Base-by-base conservation (phyloP, 1,284 basidiomycete genomes). In the Tilletia walkeri region DNA sequence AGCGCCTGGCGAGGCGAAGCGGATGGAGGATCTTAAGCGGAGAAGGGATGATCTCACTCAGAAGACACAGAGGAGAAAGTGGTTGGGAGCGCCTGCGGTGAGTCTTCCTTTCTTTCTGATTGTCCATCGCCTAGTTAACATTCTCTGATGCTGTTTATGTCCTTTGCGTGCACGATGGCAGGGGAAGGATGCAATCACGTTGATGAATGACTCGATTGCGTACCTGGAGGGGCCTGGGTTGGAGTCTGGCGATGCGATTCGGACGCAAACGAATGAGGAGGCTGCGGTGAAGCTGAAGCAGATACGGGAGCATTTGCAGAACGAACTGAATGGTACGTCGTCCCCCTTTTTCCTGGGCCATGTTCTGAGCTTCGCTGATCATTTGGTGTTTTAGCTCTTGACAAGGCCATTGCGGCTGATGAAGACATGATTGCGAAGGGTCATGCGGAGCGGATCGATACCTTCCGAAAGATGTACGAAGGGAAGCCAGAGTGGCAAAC, bases 401-500 rank as follows among this genome's bases (percentile, higher is more conserved):
- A 61, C 56, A 30, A 61, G 24, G 56, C 36, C 6, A 61, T 61
- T 30, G 24, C 20, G 20, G 20, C 56, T 5, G 56, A 24, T 1
- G 24, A 61, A 61, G 56, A 24, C 20, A 30, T 14, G 56, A 16
- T 61, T 24, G 56, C 56, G 20, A 36, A 16, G 14, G 34, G 20
- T 9, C 56, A 61, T 34, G 18, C 14, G 12, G 56, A 61, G 36
- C 16, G 36, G 34, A 61, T 61, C 18, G 24, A 61, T 5, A 16
- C 4, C 5, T 61, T 61, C 36, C 16, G 56, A 38, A 7, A 61
- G 12, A 10, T 7, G 36, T 61, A 61, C 34, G 56, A 61, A 38
- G 56, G 56, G 20, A 61, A 61, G 56, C 24, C 56, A 10, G 56
- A 61, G 56, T 61, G 56, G 56, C 56, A 61, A 36, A 61, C 20